These are phyloP conservation scores for Brassica juncea DNA, from an alignment of 345 rosid genomes.

Conservation along the genomic window DNA sequence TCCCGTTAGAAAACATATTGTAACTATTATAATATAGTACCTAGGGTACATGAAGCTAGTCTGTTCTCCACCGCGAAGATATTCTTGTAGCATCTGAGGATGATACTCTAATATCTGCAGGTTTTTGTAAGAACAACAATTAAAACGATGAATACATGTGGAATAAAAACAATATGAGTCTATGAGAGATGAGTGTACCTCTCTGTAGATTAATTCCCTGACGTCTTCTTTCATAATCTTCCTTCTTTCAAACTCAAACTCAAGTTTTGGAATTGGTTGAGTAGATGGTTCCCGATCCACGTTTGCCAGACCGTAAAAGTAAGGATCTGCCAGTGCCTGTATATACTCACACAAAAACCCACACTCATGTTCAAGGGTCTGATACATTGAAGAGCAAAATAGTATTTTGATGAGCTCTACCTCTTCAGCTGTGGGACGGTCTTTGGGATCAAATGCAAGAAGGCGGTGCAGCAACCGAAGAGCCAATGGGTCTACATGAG, in stretches of 20 bases:
- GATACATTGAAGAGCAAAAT: not conserved
- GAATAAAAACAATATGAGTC: not conserved
- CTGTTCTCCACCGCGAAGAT: constrained; percentile 92
- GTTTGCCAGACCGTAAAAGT: constrained; percentile 80
- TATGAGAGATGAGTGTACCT: constrained; percentile 50
- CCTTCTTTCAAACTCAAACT: constrained; percentile 98
- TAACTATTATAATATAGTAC: constrained; percentile 36
- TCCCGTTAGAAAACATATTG: not conserved
- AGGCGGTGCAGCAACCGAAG: constrained; percentile 71
- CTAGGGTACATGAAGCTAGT: constrained; percentile 99
- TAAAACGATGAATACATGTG: not conserved
- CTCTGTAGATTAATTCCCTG: constrained; percentile 90
- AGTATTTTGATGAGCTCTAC: constrained; percentile 35
- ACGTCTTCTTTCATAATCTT: constrained; percentile 90
- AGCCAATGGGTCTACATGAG: constrained; percentile 77
- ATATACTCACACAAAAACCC: not conserved
- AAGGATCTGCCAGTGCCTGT: constrained; percentile 94
- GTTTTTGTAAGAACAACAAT: not conserved
- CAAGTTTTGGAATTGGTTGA: constrained; percentile 89
- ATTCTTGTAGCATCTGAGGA: constrained; percentile 94
- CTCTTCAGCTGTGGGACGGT: constrained; percentile 91
- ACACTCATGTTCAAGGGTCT: constrained; percentile 6
- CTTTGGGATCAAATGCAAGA: constrained; percentile 98
- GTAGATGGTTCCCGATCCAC: constrained; percentile 94
- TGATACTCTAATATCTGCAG: constrained; percentile 92